These are phyloP conservation scores for Cryphonectria radicalis DNA, from an alignment of 2,329 filamentous ascomycete species.

Conservation along the genomic window DNA sequence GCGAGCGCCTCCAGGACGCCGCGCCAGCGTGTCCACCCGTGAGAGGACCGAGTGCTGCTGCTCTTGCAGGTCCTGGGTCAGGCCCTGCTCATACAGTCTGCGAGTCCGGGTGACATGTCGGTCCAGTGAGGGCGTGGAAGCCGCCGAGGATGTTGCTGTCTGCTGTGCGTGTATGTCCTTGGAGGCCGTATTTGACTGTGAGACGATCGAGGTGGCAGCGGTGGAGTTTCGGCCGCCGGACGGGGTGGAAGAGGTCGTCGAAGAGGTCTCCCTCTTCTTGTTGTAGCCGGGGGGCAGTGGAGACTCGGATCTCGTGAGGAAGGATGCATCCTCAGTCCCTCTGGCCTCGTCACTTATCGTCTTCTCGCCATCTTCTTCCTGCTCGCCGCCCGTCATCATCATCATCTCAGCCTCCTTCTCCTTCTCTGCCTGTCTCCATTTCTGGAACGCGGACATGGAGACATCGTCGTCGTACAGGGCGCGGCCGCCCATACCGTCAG, in stretches of 20 bases:
- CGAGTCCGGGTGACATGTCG: slow-evolving; percentile 71
- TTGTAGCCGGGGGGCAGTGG: slow-evolving; percentile 67
- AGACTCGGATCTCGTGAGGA: slow-evolving; percentile 53
- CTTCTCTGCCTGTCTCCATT: slow-evolving; percentile 66
- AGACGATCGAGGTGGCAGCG: slow-evolving; percentile 85
- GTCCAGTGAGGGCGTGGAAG: slow-evolving; percentile 55
- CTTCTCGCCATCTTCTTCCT: slow-evolving; percentile 42
- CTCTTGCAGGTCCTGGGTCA: slow-evolving; percentile 79
- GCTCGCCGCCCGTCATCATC: slow-evolving; percentile 42
- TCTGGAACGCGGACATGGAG: slow-evolving; percentile 80
- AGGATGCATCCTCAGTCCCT: slow-evolving; percentile 38
- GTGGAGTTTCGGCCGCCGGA: slow-evolving; percentile 77
- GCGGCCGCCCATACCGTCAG: slow-evolving; percentile 63
- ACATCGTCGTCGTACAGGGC: slow-evolving; percentile 88
- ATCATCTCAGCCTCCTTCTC: slow-evolving; percentile 45
- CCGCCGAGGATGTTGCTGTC: slow-evolving; percentile 42
- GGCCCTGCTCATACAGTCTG: slow-evolving; percentile 80
- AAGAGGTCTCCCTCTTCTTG: slow-evolving; percentile 82
- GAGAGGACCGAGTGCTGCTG: slow-evolving; percentile 77
- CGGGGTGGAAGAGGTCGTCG: slow-evolving; percentile 74
- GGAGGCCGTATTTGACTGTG: slow-evolving; percentile 61
- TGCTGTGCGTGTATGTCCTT: slow-evolving; percentile 55
- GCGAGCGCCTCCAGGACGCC: slow-evolving; percentile 54
- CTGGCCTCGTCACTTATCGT: slow-evolving; percentile 41
- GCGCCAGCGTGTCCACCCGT: slow-evolving; percentile 78